Evolutionary conservation across 2,329 filamentous ascomycete genomes (phyloP).

Genomic region (Arthrobotrys pseudoclavata): DNA sequence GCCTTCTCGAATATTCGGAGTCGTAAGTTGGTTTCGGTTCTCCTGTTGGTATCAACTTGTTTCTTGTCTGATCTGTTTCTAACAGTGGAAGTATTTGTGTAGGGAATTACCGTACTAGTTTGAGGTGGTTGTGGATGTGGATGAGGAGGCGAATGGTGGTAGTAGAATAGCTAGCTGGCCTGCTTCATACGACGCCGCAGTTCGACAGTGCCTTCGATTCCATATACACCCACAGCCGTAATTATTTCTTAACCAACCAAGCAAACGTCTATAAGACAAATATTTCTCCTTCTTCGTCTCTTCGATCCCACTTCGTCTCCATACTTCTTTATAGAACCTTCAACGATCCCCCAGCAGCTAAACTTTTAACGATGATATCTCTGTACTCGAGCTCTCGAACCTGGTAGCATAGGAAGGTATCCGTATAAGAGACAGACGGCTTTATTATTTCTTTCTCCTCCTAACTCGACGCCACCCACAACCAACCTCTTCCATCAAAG

Average conservation of each 20-base stretch:
- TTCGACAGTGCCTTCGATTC: not conserved
- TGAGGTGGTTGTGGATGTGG: not conserved
- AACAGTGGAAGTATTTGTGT: not conserved
- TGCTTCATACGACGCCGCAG: too few species aligned
- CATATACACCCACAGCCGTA: not conserved
- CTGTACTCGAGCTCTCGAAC: not conserved
- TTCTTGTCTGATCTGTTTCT: not conserved
- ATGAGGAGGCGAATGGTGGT: not conserved
- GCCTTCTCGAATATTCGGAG: conserved; percentile 22
- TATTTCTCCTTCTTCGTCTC: conserved; percentile 3
- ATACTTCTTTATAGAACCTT: conserved; percentile 15
- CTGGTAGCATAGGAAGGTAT: not conserved
- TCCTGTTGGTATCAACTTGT: not conserved
- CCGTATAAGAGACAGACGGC: not conserved
- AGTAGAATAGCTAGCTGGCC: not conserved
- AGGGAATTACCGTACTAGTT: not conserved
- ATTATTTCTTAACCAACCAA: not conserved
- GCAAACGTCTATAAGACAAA: conserved; percentile 11
- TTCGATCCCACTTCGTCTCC: too few species aligned
- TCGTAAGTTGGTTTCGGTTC: not conserved
- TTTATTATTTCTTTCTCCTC: not conserved
- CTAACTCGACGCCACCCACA: not conserved
- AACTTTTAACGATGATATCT: not conserved
- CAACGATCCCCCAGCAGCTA: not conserved
- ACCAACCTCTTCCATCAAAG: not conserved